A percentile compares a stretch with the other conserved stretches of the same genome.
phyloP scores from a whole-genome alignment of 169 alveolate genomes.

The Plasmodium reichenowi region DNA sequence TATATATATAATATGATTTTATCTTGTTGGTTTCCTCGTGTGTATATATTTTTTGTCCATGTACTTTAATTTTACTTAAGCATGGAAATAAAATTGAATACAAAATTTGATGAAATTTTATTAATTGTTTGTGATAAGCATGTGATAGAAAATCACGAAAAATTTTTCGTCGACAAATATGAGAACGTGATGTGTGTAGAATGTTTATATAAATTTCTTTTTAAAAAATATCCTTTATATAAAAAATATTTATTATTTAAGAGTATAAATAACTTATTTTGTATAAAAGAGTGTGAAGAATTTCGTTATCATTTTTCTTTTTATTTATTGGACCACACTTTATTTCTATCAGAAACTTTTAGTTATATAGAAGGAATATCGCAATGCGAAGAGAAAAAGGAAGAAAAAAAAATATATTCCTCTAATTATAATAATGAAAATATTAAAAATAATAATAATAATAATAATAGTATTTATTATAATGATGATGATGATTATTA shows the following conservation, averaged over 20 bases:
- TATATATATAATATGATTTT: slow-evolving; percentile 1
- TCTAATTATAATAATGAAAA: slow-evolving; percentile 6
- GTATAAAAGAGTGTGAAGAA: slow-evolving; percentile 42
- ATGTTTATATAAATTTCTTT: slow-evolving; percentile 49
- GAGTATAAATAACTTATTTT: slow-evolving; percentile 52
- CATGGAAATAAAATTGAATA: slow-evolving; percentile 72
- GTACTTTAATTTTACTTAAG: not conserved
- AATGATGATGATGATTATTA: slow-evolving; percentile 33
- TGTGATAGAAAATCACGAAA: slow-evolving; percentile 69
- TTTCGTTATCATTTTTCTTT: slow-evolving; percentile 72
- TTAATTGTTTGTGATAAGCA: slow-evolving; percentile 42
- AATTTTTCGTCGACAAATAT: slow-evolving; percentile 37
- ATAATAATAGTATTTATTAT: not conserved
- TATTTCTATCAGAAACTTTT: slow-evolving; percentile 64
- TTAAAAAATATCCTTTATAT: slow-evolving; percentile 63
- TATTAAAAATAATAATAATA: not conserved
- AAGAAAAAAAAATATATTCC: not conserved
- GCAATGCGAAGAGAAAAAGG: slow-evolving; percentile 1
- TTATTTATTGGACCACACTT: slow-evolving; percentile 58
- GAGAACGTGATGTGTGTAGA: slow-evolving; percentile 57
- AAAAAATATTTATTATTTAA: slow-evolving; percentile 71
- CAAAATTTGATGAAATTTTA: slow-evolving; percentile 38
- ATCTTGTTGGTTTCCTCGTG: not conserved
- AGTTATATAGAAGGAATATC: slow-evolving; percentile 53
- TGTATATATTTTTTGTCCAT: slow-evolving; percentile 3